A percentile compares a stretch with the other conserved stretches of the same genome.
phyloP scores from a whole-genome alignment of 2,329 filamentous ascomycete genomes.

The Alternaria arbusti region DNA sequence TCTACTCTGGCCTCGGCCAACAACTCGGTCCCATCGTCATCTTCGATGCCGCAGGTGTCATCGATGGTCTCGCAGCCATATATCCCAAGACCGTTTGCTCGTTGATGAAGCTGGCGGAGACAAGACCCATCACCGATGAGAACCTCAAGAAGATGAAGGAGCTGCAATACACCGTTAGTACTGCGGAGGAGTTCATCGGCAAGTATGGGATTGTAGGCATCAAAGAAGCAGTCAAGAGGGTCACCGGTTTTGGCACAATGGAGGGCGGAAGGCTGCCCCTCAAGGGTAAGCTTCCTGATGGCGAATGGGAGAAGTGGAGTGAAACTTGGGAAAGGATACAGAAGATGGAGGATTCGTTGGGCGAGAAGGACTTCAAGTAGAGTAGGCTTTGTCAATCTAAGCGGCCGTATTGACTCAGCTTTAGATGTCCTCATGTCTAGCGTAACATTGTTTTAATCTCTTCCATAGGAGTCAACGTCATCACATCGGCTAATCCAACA shows the following conservation, averaged over 20 bases:
- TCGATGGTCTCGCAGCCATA: conserved; percentile 70
- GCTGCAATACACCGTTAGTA: conserved; percentile 67
- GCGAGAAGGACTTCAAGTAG: conserved; percentile 33
- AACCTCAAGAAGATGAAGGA: conserved; percentile 58
- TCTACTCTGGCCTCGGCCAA: conserved; percentile 70
- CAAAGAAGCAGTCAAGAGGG: conserved; percentile 66
- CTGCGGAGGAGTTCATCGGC: conserved; percentile 67
- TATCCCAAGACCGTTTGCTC: conserved; percentile 68
- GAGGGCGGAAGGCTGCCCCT: conserved; percentile 67
- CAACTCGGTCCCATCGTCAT: conserved; percentile 68
- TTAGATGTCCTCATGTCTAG: background rate
- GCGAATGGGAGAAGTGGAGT: conserved; percentile 60
- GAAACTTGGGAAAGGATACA: conserved; percentile 40
- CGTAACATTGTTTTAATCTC: background rate
- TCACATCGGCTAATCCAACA: background rate
- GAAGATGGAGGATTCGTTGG: conserved; percentile 39
- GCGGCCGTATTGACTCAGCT: background rate
- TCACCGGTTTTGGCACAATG: conserved; percentile 65
- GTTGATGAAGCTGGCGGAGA: conserved; percentile 60
- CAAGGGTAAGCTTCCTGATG: conserved; percentile 63
- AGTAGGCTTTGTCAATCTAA: background rate
- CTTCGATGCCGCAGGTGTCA: conserved; percentile 69
- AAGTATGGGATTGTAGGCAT: conserved; percentile 68
- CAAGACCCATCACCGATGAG: conserved; percentile 42
- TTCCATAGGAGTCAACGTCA: background rate